Base-by-base conservation (phyloP, 345 rosid genomes). In the Gossypium raimondii region DNA sequence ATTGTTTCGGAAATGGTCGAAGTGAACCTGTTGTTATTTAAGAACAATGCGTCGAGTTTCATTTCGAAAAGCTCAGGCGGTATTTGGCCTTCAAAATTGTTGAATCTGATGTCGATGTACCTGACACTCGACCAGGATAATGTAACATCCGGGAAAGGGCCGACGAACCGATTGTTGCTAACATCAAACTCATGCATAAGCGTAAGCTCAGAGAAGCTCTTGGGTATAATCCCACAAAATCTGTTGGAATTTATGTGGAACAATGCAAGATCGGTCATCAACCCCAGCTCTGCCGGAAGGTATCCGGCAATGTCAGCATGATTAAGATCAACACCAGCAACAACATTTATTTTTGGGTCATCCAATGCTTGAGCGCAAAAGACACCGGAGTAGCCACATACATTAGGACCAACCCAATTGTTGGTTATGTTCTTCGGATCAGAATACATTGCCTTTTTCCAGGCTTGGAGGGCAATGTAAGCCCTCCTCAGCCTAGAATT, bases 131-230 rank as follows among this genome's bases (percentile, higher is more conserved):
- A 84, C 98, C 97, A 89, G 0, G 82, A 53, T 5, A 93, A 78
- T 50, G 75, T 77, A 27, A 86, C 89, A 0, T 41, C 20, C 0
- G 97, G 96, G 81, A 92, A 92, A 17, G 66, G 11, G 8, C 93
- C 96, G 8, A 90, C 97, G 4, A 93, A 87, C 0, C 98, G 85
- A 79, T 93, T 93, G 85, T 88, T 93, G 77, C 95, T 93, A 73
- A 91, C 79, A 76, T 93, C 98, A 27, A 93, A 93, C 79, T 93
- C 98, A 14, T 83, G 75, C 91, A 91, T 88, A 16, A 85, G 74
- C 9, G 56, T 81, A 59, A 91, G 82, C 73, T 79, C 83, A 18
- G 83, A 74, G 0, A 91, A 14, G 81, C 84, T 87, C 67, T 77
- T 78, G 3, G 98, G 98, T 20, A 93, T 73, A 76, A 91, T 82